Base-by-base conservation (phyloP, 768 basidiomycete species). In the Calocybe gangraenosa region DNA sequence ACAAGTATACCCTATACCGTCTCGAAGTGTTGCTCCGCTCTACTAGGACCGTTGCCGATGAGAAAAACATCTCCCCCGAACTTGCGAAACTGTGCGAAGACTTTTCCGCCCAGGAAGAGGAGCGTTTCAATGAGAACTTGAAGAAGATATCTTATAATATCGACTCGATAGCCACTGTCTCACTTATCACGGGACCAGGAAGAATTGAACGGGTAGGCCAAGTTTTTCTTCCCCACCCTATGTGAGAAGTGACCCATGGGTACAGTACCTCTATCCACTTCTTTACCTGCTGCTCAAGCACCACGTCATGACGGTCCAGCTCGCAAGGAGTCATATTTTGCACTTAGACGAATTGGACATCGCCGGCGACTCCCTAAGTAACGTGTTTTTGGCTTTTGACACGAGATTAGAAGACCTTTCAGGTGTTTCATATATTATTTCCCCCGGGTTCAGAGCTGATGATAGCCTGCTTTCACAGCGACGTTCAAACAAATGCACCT, bases 401-500 rank as follows among this genome's bases (percentile, higher is more conserved):
- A 23, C 36, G 7, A 37, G 47, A 22, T 13, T 42, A 13, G 20
- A 34, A 8, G 37, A 48, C 9, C 41, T 48, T 15, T 23, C 28
- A 25, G 47, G 47, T 48, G 18, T 20, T 23, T 32, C 20, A 31
- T 8, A 8, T 31, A 14, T 31, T 31, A 8, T 31, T 8, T 31
- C 14, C 30, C 8, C 8, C n/a, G n/a, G n/a, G n/a, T 8, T 14
- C 8, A 8, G 8, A 8, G 8, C 30, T 14, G 30, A 8, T 31
- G 8, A 10, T 14, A 4, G 7, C 36, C 15, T 18, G 3, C 31
- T 2, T 5, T n/a, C n/a, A 32, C 2, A 48, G 47, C 47, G 18
- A 40, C 30, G 9, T 48, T 48, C 37, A 28, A 42, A 21, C 47
- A 48, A 22, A 47, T 47, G 46, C 40, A 47, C 20, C 20, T 34